A percentile compares a stretch with the other conserved stretches of the same genome.
phyloP scores from a whole-genome alignment of 2,329 filamentous ascomycete genomes.

The Arthrinium phaeospermum region DNA sequence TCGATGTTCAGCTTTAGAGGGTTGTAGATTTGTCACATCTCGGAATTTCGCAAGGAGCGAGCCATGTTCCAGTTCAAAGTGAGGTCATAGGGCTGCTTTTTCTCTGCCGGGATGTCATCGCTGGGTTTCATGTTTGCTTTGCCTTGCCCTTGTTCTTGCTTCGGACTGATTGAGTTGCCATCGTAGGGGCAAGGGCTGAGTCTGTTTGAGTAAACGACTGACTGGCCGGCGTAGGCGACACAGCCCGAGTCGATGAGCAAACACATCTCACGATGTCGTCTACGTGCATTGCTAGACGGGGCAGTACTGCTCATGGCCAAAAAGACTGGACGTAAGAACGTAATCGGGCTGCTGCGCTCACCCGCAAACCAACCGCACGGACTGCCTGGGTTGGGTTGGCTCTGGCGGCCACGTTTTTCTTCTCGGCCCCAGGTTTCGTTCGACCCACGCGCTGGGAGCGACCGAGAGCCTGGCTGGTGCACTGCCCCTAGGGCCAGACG shows the following conservation, averaged over 20 bases:
- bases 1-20: not conserved
- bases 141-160: not conserved
- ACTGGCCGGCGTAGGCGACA: not conserved
- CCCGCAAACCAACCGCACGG: not conserved
- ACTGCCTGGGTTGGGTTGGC: not conserved
- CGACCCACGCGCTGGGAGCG: not conserved
- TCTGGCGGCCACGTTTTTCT: conserved; percentile 6
- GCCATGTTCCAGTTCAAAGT: not conserved
- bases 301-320: not conserved
- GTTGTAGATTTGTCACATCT: conserved; percentile 7
- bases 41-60: not conserved
- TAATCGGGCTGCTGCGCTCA: not conserved
- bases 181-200: not conserved
- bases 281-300: not conserved
- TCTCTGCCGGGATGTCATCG: not conserved
- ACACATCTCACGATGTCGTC: not conserved
- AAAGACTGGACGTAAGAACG: not conserved
- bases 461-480: not conserved
- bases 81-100: conserved; percentile 5
- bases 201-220: not conserved
- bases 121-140: conserved; percentile 10
- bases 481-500: not conserved
- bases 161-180: not conserved
- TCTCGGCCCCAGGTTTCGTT: not conserved
- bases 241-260: not conserved